A percentile compares a stretch with the other conserved stretches of the same genome.
Evolutionary conservation across 345 rosid species (phyloP).

Genomic region (Zanthoxylum bungeanum): DNA sequence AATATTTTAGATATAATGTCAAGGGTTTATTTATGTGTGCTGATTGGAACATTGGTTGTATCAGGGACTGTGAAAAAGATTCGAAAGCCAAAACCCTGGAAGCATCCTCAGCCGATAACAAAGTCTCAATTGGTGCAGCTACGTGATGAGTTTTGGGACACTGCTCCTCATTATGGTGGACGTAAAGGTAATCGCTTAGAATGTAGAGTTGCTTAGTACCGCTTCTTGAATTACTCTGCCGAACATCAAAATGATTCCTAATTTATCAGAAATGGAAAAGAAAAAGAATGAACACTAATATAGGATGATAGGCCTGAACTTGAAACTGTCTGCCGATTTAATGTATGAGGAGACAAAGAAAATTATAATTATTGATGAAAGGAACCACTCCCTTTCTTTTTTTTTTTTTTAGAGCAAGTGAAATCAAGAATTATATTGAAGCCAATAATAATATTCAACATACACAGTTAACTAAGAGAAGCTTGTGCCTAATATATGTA

Average conservation of each 20-base stretch:
- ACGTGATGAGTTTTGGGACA: slow-evolving; percentile 96
- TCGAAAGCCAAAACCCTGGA: slow-evolving; percentile 90
- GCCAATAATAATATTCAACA: no score
- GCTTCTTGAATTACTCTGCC: not conserved
- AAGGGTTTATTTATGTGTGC: not conserved
- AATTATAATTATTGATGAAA: not conserved
- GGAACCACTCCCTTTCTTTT: not conserved
- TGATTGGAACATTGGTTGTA: slow-evolving; percentile 10
- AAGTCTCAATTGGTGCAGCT: slow-evolving; percentile 63
- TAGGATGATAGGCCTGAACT: not conserved
- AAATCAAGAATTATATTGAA: no score
- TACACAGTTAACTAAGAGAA: no score
- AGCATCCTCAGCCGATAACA: slow-evolving; percentile 74
- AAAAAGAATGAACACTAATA: not conserved
- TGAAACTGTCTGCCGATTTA: not conserved
- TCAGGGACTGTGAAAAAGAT: slow-evolving; percentile 63
- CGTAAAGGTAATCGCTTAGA: slow-evolving; percentile 51
- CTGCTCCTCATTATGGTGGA: slow-evolving; percentile 96
- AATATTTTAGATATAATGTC: not conserved
- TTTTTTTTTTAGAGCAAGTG: not conserved
- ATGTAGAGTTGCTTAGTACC: not conserved
- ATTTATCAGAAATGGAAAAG: not conserved
- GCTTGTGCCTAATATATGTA: no score
- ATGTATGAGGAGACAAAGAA: not conserved
- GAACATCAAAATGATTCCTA: not conserved